Base-by-base conservation (phyloP, 495 filamentous ascomycete species). In the Tuber magnatum region DNA sequence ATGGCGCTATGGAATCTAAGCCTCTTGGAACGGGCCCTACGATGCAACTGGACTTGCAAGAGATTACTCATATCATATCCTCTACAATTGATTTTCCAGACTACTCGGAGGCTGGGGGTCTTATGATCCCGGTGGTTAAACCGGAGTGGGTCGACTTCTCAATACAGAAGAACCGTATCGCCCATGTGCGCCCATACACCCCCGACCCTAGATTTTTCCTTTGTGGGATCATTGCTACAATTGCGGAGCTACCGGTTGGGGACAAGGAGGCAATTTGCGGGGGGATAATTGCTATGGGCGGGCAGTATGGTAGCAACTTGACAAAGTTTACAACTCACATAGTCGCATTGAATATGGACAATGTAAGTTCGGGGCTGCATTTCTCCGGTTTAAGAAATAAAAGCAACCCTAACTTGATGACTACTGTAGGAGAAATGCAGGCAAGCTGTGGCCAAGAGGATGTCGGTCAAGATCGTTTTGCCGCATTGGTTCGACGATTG, bases 401-500 rank as follows among this genome's bases (percentile, higher is more conserved):
- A 28, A 71, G 48, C 24, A 14, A 39, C 41, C 16, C 5, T 20
- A 22, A 71, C n/a, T 51, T 74, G 38, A 28, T 22, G 16, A 28
- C 24, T 5, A 22, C 39, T 71, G 14, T 85, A 91, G 51, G 86
- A 89, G 3, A 95, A 93, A 83, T 94, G 93, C 76, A 83, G 86
- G 75, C 80, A 89, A 51, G 90, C 90, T 0, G 43, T 85, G 56
- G 83, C 84, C 0, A 97, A 90, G 83, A 89, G 87, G 56, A 83
- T 92, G 38, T 89, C 88, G 65, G 87, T 87, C 84, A 94, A 93
- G 83, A 91, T 96, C 74, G 92, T 99, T n/a, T 86, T 98, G 71
- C 96, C 96, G 42, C 96, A 99, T 82, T 98, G 96, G 95, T 97
- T 99, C 80, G 95, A 98, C 78, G 94, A 97, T 81, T 99, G 95